Percentiles rank a stretch among this genome's conserved stretches.
These are phyloP conservation scores for Suillus sp. DNA, from an alignment of 768 basidiomycete species.

Conservation along the genomic window DNA sequence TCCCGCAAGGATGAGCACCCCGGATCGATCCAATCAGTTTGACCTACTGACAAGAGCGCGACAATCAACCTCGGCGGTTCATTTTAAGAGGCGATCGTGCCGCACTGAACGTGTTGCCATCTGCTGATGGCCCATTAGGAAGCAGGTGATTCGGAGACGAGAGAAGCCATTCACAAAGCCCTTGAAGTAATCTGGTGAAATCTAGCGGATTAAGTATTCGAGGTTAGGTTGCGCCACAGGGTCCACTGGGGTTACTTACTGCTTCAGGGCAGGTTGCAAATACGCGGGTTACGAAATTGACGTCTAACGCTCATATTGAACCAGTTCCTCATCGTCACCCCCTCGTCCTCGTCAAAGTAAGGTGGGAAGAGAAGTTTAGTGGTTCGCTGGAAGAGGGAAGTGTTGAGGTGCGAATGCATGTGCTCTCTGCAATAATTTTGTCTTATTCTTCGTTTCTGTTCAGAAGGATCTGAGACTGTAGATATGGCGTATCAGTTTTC, in stretches of 20 bases:
- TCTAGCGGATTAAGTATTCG: slow-evolving; percentile 5
- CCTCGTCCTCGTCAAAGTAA: slow-evolving; percentile 61
- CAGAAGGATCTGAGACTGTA: slow-evolving; percentile 38
- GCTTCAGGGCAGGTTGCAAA: slow-evolving; percentile 38
- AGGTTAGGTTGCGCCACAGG: slow-evolving; percentile 29
- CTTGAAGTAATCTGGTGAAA: background rate
- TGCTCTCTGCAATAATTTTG: slow-evolving; percentile 10
- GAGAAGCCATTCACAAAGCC: slow-evolving; percentile 17
- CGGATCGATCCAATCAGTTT: slow-evolving; percentile 3
- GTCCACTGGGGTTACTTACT: slow-evolving; percentile 12
- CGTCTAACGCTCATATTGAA: slow-evolving; percentile 21
- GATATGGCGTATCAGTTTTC: slow-evolving; percentile 81
- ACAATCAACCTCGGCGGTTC: background rate
- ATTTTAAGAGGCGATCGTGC: slow-evolving; percentile 4
- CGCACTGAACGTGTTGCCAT: slow-evolving; percentile 9
- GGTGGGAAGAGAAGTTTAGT: slow-evolving; percentile 66
- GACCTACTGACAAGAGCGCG: slow-evolving; percentile 11
- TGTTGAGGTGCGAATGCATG: slow-evolving; percentile 51
- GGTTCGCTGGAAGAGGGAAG: slow-evolving; percentile 76
- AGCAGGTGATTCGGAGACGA: slow-evolving; percentile 6
- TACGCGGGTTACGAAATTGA: slow-evolving; percentile 16
- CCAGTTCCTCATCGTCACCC: slow-evolving; percentile 38
- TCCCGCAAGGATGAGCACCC: slow-evolving; percentile 18
- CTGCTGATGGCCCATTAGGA: slow-evolving; percentile 2
- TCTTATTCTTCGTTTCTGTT: slow-evolving; percentile 24